phyloP scores from a whole-genome alignment of 192 early-diverging fungal species.

The Rhizoclosmatium globosum region DNA sequence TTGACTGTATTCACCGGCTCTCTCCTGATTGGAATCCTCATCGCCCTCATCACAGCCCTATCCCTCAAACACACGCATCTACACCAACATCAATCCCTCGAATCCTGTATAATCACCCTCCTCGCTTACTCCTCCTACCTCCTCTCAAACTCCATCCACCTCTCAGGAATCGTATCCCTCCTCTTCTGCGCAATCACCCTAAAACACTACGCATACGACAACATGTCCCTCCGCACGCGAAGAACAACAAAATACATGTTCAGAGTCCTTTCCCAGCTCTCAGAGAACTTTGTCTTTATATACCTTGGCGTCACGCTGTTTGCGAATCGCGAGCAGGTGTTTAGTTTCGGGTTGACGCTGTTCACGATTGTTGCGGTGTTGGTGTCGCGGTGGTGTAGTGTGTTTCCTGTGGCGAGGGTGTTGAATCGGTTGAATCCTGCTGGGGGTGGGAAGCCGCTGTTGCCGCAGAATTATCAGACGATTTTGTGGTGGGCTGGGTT shows the following conservation, averaged over 20 bases:
- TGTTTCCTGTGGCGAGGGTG: conserved; percentile 81
- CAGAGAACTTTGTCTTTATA: conserved; percentile 98
- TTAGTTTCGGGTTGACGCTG: conserved; percentile 44
- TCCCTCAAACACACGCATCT: conserved; percentile 89
- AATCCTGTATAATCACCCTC: conserved; percentile 85
- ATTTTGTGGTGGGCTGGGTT: conserved; percentile 98
- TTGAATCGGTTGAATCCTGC: conserved; percentile 78
- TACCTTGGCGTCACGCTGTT: conserved; percentile 95
- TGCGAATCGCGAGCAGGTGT: conserved; percentile 68
- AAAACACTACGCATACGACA: conserved; percentile 94
- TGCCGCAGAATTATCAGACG: conserved; percentile 75
- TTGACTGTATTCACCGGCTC: conserved; percentile 85
- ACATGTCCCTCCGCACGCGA: conserved; percentile 80
- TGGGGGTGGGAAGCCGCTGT: conserved; percentile 35
- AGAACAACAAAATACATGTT: conserved; percentile 91
- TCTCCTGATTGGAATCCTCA: conserved; percentile 80
- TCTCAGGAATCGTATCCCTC: conserved; percentile 94
- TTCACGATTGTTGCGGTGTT: conserved; percentile 64
- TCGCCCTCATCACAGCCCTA: conserved; percentile 80
- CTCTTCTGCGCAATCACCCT: conserved; percentile 92
- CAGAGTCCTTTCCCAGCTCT: conserved; percentile 88
- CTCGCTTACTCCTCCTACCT: conserved; percentile 86
- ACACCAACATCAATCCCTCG: conserved; percentile 83
- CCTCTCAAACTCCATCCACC: conserved; percentile 84
- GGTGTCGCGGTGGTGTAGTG: conserved; percentile 85